Percentiles rank a stretch among this genome's conserved stretches.
Conservation (phyloP, 192 early-diverging fungal genomes). For the Backusella tuberculispora region DNA sequence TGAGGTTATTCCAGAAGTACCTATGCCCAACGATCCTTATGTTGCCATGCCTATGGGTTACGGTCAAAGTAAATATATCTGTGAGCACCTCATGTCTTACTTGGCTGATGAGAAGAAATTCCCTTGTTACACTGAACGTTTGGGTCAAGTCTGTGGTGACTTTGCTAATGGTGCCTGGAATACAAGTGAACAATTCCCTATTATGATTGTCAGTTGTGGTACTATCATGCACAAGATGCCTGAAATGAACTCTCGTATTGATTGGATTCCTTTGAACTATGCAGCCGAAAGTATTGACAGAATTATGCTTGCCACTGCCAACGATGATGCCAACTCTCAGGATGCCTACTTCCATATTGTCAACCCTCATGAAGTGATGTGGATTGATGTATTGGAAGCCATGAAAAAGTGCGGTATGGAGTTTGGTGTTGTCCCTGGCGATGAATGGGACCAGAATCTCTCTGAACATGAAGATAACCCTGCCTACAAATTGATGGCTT, state of each 20-base stretch:
- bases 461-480: slow-evolving; percentile 28
- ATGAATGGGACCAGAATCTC: slow-evolving; percentile 30
- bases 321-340: neutral
- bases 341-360: slow-evolving; percentile 30
- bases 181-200: slow-evolving; percentile 24
- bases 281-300: slow-evolving; percentile 26
- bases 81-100: slow-evolving; percentile 29
- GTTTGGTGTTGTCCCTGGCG: slow-evolving; percentile 21
- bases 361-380: slow-evolving; percentile 27
- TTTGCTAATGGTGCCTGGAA: slow-evolving; percentile 38
- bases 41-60: slow-evolving; percentile 39
- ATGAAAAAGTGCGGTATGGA: slow-evolving; percentile 24
- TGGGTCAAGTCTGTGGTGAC: slow-evolving; percentile 41
- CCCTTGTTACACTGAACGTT: slow-evolving; percentile 26
- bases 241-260: slow-evolving; percentile 13
- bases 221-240: slow-evolving; percentile 38
- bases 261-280: slow-evolving; percentile 40
- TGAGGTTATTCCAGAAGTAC: slow-evolving; percentile 17
- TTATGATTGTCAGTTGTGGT: slow-evolving; percentile 30
- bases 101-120: slow-evolving; percentile 28
- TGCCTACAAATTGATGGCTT: slow-evolving; percentile 25
- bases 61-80: slow-evolving; percentile 36
- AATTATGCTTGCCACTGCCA: slow-evolving; percentile 24
- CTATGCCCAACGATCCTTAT: slow-evolving; percentile 26
- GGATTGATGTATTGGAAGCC: slow-evolving; percentile 19